Conservation (phyloP, 805 yeast species). For the Kodamaea neixiangensis region DNA sequence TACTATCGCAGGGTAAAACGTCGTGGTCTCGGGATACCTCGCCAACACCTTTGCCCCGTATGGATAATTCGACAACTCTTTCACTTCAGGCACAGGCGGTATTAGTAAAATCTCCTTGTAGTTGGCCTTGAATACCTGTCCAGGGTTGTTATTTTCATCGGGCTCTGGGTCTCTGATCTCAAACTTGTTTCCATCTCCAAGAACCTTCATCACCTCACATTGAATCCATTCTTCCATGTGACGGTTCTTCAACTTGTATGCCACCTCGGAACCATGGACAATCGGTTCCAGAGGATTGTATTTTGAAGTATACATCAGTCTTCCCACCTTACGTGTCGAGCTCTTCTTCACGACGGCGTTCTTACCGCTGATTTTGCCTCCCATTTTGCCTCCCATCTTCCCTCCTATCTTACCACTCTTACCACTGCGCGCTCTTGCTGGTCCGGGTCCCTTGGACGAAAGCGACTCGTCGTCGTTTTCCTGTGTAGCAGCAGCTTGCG, state of each 20-base stretch:
- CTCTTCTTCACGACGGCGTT: conserved; percentile 15
- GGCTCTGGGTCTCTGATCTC: conserved; percentile 99
- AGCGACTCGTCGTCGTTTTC: conserved; percentile 12
- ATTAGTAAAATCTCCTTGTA: conserved; percentile 79
- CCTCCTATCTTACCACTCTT: conserved; percentile 12
- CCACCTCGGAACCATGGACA: conserved; percentile 77
- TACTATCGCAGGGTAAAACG: conserved; percentile 93
- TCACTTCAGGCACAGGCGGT: conserved; percentile 51
- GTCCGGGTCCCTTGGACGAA: background rate
- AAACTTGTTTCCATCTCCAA: conserved; percentile 68
- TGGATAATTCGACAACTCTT: conserved; percentile 56
- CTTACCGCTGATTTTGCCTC: conserved; percentile 13
- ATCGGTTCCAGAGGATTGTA: conserved; percentile 62
- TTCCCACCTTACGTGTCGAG: conserved; percentile 32
- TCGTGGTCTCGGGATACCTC: conserved; percentile 95
- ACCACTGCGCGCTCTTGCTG: conserved; percentile 2
- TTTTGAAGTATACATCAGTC: conserved; percentile 52
- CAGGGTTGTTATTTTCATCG: conserved; percentile 87
- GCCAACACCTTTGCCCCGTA: conserved; percentile 84
- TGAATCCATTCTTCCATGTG: conserved; percentile 95
- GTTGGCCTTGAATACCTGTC: conserved; percentile 79
- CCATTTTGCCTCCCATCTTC: conserved; percentile 12
- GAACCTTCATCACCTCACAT: conserved; percentile 79
- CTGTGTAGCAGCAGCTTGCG: conserved; percentile 1
- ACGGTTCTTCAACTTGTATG: conserved; percentile 71